Conservation (phyloP, 345 rosid species). For the Acer negundo region DNA sequence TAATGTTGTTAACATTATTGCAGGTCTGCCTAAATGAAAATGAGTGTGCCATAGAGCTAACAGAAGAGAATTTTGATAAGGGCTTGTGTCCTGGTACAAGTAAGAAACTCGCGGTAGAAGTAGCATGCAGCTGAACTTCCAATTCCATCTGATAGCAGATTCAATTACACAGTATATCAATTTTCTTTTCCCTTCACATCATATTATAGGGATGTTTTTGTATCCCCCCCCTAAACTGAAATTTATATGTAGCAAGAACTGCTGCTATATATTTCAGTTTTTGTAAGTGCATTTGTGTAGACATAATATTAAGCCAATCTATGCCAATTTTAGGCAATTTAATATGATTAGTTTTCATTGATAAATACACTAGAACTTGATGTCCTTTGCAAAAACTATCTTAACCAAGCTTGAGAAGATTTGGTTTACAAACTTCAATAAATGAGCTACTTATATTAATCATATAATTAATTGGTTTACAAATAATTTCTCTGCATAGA, state of each 20-base stretch:
- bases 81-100: conserved; percentile 32
- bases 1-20: conserved; percentile 1
- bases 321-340: neutral
- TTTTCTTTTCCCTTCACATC: neutral
- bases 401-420: no score
- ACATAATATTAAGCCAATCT: neutral
- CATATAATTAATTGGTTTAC: no score
- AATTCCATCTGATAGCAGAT: conserved; percentile 1
- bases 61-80: conserved; percentile 40
- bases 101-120: conserved; percentile 53
- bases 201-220: neutral
- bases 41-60: conserved; percentile 43
- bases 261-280: neutral
- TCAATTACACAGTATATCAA: neutral
- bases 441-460: no score
- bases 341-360: neutral
- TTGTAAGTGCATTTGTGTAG: neutral
- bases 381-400: no score
- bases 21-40: conserved; percentile 52
- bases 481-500: no score
- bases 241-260: neutral
- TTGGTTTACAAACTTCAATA: no score
- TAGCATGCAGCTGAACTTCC: conserved; percentile 43
- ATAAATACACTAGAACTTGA: neutral
- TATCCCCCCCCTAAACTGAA: neutral